phyloP scores from a whole-genome alignment of 495 filamentous ascomycete genomes.

The Aspergillus olivimuriae region DNA sequence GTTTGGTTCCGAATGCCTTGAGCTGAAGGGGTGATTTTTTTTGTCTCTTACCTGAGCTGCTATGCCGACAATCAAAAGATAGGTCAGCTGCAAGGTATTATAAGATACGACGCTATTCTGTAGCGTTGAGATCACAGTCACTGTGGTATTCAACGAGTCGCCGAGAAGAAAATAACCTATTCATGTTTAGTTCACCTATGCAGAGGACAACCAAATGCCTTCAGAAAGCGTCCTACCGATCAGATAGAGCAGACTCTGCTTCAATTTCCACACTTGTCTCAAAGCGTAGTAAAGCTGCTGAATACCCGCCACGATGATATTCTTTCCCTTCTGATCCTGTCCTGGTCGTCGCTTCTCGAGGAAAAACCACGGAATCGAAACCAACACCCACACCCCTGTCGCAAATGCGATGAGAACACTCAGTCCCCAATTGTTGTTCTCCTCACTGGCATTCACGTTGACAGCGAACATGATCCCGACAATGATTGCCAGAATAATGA shows the following conservation, averaged over 20 bases:
- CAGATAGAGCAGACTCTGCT: conserved; percentile 58
- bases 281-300: conserved; percentile 53
- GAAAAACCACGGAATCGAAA: conserved; percentile 58
- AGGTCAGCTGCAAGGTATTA: conserved; percentile 54
- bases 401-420: conserved; percentile 60
- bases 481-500: conserved; percentile 54
- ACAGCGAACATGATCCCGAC: conserved; percentile 59
- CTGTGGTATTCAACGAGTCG: conserved; percentile 59
- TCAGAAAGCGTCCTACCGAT: conserved; percentile 36
- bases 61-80: conserved; percentile 58
- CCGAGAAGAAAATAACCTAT: conserved; percentile 58
- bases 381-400: conserved; percentile 54
- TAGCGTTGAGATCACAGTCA: conserved; percentile 58
- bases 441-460: conserved; percentile 48
- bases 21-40: too few species aligned
- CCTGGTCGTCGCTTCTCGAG: conserved; percentile 57
- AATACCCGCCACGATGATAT: conserved; percentile 48
- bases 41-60: conserved; percentile 42
- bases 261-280: conserved; percentile 54
- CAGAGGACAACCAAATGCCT: not conserved
- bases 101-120: conserved; percentile 58
- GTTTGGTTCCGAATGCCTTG: too few species aligned
- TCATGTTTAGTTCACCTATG: not conserved
- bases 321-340: conserved; percentile 39
- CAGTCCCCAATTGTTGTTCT: conserved; percentile 59